A percentile compares a stretch with the other conserved stretches of the same genome.
These are phyloP conservation scores for Coriaria nepalensis DNA, from an alignment of 306 rosid genomes.

Conservation along the genomic window DNA sequence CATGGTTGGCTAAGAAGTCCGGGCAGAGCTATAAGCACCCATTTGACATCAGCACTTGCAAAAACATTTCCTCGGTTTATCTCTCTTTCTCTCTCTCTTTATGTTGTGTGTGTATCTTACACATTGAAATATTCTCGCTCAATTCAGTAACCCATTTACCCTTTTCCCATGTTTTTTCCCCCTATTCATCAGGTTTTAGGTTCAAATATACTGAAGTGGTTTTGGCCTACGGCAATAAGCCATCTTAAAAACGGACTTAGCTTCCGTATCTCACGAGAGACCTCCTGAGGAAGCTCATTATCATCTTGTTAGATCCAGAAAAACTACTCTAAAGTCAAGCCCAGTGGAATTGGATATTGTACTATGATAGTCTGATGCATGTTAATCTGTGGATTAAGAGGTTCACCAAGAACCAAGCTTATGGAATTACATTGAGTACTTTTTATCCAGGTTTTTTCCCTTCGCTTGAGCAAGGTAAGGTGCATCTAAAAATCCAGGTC, in stretches of 20 bases:
- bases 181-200: constrained; percentile 61
- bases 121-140: neutral
- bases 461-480: too few relatives aligned
- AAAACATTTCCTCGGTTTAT: constrained; percentile 58
- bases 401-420: too few relatives aligned
- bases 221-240: constrained; percentile 55
- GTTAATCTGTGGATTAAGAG: too few relatives aligned
- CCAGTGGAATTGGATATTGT: too few relatives aligned
- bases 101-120: neutral
- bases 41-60: constrained; percentile 43
- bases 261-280: constrained; percentile 49
- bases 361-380: too few relatives aligned
- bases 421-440: too few relatives aligned
- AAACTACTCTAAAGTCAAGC: too few relatives aligned
- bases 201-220: constrained; percentile 70
- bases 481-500: too few relatives aligned
- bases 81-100: constrained; percentile 12
- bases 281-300: constrained; percentile 15
- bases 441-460: too few relatives aligned
- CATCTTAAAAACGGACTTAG: constrained; percentile 71
- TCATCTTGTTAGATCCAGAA: neutral
- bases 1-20: constrained; percentile 72
- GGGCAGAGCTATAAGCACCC: constrained; percentile 72
- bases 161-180: too few relatives aligned
- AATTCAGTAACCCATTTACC: constrained; percentile 1